These are phyloP conservation scores for Blastobotrys ciferrii DNA, from an alignment of 1,139 yeast species.

Conservation along the genomic window DNA sequence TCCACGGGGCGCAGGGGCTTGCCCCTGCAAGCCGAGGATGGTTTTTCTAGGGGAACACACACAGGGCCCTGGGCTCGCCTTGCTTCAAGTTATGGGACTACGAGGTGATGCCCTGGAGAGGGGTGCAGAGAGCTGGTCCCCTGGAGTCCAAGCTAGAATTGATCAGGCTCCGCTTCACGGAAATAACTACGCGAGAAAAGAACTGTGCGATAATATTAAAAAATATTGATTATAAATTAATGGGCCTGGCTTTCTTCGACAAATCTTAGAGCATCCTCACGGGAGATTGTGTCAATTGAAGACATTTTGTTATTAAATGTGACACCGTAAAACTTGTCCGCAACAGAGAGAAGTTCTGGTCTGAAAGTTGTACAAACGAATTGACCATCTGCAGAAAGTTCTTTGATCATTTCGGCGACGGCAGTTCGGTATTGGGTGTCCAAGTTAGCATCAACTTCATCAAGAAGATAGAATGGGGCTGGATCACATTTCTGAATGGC, in stretches of 20 bases:
- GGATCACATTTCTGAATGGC: constrained; percentile 96
- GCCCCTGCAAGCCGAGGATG: too few species aligned
- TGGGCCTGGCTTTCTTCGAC: constrained; percentile 49
- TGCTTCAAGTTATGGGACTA: too few species aligned
- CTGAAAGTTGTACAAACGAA: constrained; percentile 95
- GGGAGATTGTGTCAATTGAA: constrained; percentile 65
- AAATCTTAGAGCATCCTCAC: constrained; percentile 74
- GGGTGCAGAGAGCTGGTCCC: too few species aligned
- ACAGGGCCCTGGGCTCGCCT: too few species aligned
- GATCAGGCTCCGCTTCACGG: too few species aligned
- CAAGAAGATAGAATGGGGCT: constrained; percentile 93
- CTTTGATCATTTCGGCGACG: constrained; percentile 73
- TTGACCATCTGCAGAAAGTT: constrained; percentile 59
- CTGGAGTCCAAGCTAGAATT: too few species aligned
- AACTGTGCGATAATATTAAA: too few species aligned
- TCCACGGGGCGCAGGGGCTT: too few species aligned
- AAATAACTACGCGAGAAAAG: too few species aligned
- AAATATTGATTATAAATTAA: background rate
- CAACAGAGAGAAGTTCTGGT: constrained; percentile 86
- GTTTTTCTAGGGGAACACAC: too few species aligned
- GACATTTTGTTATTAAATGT: constrained; percentile 82
- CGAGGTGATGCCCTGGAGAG: too few species aligned
- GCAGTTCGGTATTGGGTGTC: constrained; percentile 91
- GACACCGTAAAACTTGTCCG: constrained; percentile 86
- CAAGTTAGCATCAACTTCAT: constrained; percentile 93